Evolutionary conservation across 2,329 filamentous ascomycete species (phyloP).

Genomic region (Coccinonectria pachysandricola): DNA sequence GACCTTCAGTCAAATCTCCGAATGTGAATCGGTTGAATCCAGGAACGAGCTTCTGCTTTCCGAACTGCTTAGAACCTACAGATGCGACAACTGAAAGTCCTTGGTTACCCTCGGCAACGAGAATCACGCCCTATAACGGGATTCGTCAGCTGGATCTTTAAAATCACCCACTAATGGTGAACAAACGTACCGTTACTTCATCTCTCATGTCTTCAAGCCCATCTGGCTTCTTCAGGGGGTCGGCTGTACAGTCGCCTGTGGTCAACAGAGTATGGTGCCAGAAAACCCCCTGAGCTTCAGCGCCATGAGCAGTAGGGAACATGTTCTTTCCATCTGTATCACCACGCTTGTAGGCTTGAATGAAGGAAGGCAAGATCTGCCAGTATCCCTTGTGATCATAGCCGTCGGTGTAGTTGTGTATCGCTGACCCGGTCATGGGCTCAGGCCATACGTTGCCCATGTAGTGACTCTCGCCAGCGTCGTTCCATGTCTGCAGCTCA

Average conservation of each 20-base stretch:
- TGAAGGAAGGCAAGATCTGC: slow-evolving; percentile 3
- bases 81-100: slow-evolving; percentile 1
- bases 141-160: neutral
- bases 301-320: slow-evolving; percentile 1
- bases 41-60: neutral
- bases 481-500: slow-evolving; percentile 9
- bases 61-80: slow-evolving; percentile 1
- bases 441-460: slow-evolving; percentile 8
- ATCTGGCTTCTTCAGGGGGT: slow-evolving; percentile 1
- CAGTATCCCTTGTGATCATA: slow-evolving; percentile 4
- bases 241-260: slow-evolving; percentile 1
- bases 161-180: too few relatives aligned
- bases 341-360: slow-evolving; percentile 3
- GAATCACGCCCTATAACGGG: neutral
- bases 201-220: slow-evolving; percentile 2
- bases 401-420: slow-evolving; percentile 2
- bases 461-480: slow-evolving; percentile 13
- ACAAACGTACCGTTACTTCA: slow-evolving; percentile 1
- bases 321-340: slow-evolving; percentile 1
- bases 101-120: slow-evolving; percentile 1
- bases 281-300: slow-evolving; percentile 2
- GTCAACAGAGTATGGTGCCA: slow-evolving; percentile 4
- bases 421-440: slow-evolving; percentile 1
- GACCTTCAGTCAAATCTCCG: slow-evolving; percentile 1
- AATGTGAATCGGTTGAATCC: slow-evolving; percentile 3